Base-by-base conservation (phyloP, 2,329 filamentous ascomycete species). In the Aspergillus persii region DNA sequence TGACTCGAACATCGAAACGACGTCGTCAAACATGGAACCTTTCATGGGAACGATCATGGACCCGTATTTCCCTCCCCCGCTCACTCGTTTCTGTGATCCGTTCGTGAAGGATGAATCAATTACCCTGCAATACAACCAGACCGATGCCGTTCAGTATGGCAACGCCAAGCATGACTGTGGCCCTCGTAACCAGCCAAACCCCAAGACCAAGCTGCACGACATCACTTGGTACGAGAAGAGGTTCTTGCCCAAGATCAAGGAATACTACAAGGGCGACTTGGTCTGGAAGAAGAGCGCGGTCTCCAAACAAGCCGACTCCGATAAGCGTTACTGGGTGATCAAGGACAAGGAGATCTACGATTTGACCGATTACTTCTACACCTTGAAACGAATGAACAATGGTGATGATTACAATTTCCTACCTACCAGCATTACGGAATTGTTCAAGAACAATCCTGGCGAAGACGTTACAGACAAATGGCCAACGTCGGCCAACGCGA, bases 321-420 rank as follows among this genome's bases (percentile, higher is more conserved):
- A 87, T 15, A 82, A 86, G 56, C 88, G 90, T 66, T 84, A 85
- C 70, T 98, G 95, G 92, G 89, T 91, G 63, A 89, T 90, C 56
- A 86, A 96, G 61, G 81, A 91, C 31, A 81, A 87, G 56, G 84
- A 83, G 54, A 82, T 99, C 23, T 98, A 95, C 72, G 96, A 99
- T 72, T 77, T 99, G 56, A 96, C 91, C 0, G 86, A 98, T 73
- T 99, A 99, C 77, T 94, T 93, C 76, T 82, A 92, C 71, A 96
- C 92, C 0, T 77, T 87, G 47, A 79, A 89, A 8, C 64, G 80
- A 23, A 79, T 83, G 69, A 81, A 87, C 64, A 80, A 87, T 56
- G 67, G 80, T 4, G 69, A 76, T 0, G 71, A 73, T 0, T 96
- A 91, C 77, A 75, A 83, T 8, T 98, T 96, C 77, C 81, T 99